phyloP scores from a whole-genome alignment of 441 rosid species.

The Rhodomyrtus psidioides region DNA sequence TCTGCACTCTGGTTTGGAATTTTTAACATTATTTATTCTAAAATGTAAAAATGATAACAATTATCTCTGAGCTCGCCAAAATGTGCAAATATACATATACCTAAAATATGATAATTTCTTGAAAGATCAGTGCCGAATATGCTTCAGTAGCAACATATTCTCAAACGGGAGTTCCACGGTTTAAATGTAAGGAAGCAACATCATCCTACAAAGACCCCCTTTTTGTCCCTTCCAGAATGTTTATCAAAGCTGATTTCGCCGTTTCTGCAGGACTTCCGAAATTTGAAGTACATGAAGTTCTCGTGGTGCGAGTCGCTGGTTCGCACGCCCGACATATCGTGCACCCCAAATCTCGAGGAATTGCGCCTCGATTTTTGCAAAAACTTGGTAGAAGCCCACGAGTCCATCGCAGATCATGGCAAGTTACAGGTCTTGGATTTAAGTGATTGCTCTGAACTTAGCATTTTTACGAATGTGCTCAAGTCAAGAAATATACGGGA shows the following conservation, averaged over 20 bases:
- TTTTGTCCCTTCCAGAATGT: too few species aligned
- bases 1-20: too few species aligned
- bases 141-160: too few species aligned
- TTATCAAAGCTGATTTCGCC: accelerated
- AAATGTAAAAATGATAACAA: too few species aligned
- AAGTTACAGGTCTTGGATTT: neutral
- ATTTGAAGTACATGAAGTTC: neutral
- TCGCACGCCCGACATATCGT: accelerated
- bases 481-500: neutral
- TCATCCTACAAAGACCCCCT: neutral
- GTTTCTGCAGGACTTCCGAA: neutral
- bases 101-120: too few species aligned
- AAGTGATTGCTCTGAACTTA: accelerated
- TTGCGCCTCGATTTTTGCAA: too few species aligned
- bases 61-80: too few species aligned
- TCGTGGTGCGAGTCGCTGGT: accelerated
- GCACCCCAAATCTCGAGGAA: neutral
- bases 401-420: neutral
- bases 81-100: too few species aligned
- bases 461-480: neutral
- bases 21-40: too few species aligned
- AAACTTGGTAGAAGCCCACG: neutral
- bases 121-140: too few species aligned
- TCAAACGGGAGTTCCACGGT: neutral
- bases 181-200: neutral